These are phyloP conservation scores for Mortierella sp. DNA, from an alignment of 371 early-diverging fungal genomes.

Conservation along the genomic window DNA sequence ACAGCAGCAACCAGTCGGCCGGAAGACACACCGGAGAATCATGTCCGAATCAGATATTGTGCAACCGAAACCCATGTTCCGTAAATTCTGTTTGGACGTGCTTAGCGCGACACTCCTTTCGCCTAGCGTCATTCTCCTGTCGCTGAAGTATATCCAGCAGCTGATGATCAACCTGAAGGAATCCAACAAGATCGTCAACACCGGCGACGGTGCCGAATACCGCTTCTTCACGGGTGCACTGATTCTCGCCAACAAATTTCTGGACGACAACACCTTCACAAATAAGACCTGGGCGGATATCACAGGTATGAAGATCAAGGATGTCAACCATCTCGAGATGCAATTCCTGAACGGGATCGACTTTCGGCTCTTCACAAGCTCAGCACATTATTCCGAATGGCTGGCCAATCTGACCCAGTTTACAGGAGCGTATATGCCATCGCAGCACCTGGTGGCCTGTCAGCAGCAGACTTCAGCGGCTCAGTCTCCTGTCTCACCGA, in stretches of 20 bases:
- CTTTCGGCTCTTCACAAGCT: constrained; percentile 57
- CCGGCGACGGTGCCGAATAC: constrained; percentile 79
- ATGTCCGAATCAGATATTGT: constrained; percentile 44
- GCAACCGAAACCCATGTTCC: constrained; percentile 48
- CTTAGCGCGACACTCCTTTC: constrained; percentile 67
- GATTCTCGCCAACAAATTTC: constrained; percentile 67
- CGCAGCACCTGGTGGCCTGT: constrained; percentile 29
- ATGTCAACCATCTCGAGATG: constrained; percentile 71
- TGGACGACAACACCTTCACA: constrained; percentile 73
- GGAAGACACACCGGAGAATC: constrained; percentile 30
- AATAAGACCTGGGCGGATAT: constrained; percentile 76
- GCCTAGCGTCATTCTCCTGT: constrained; percentile 65
- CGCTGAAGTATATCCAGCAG: constrained; percentile 73
- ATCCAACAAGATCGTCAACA: constrained; percentile 58
- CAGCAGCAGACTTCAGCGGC: constrained; percentile 43
- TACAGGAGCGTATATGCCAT: constrained; percentile 42
- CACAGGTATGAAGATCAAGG: constrained; percentile 72
- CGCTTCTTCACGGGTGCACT: constrained; percentile 75
- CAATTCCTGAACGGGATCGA: constrained; percentile 69
- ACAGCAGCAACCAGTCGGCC: not conserved
- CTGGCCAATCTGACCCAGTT: constrained; percentile 45
- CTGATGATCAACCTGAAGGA: constrained; percentile 59
- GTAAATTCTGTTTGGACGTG: constrained; percentile 56
- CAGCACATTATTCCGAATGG: constrained; percentile 59
- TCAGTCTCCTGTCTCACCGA: constrained; percentile 40